Conservation (phyloP, 1,284 basidiomycete genomes). For the Salmacisia buchloeana region DNA sequence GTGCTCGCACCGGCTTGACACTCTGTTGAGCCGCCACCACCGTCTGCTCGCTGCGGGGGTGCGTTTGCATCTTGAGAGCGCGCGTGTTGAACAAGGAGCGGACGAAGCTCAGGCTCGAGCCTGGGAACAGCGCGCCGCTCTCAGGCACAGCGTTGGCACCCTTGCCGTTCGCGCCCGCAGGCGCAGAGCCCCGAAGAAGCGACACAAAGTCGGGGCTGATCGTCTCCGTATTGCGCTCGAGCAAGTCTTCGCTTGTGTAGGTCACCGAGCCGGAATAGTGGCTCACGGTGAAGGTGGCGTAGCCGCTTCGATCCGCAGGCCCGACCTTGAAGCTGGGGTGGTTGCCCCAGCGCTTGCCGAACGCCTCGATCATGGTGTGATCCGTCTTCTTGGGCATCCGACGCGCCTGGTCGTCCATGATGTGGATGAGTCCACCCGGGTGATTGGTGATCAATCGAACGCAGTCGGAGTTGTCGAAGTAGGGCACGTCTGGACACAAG, state of each 20-base stretch:
- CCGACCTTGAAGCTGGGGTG: slow-evolving; percentile 69
- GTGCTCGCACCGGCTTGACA: slow-evolving; percentile 84
- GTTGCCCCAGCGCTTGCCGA: slow-evolving; percentile 87
- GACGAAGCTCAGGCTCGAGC: slow-evolving; percentile 64
- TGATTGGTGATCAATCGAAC: slow-evolving; percentile 77
- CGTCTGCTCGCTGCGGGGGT: slow-evolving; percentile 85
- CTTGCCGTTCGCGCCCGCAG: slow-evolving; percentile 39
- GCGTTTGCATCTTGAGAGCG: slow-evolving; percentile 80
- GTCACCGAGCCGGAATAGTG: slow-evolving; percentile 87
- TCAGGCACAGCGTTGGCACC: slow-evolving; percentile 10
- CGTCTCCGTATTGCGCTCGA: slow-evolving; percentile 81
- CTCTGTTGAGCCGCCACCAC: slow-evolving; percentile 84
- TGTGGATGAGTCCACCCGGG: slow-evolving; percentile 87
- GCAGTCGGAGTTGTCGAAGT: slow-evolving; percentile 88
- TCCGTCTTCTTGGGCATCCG: slow-evolving; percentile 84
- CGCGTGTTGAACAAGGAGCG: slow-evolving; percentile 80
- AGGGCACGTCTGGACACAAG: slow-evolving; percentile 67
- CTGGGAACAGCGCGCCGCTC: slow-evolving; percentile 25
- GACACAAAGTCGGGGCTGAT: slow-evolving; percentile 89
- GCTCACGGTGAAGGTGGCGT: slow-evolving; percentile 80
- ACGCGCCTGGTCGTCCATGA: slow-evolving; percentile 92
- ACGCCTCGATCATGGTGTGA: slow-evolving; percentile 87
- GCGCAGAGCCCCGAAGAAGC: slow-evolving; percentile 65
- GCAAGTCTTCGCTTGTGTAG: slow-evolving; percentile 82
- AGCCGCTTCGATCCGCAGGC: slow-evolving; percentile 63